These are phyloP conservation scores for Pythium phragmiticola DNA, from an alignment of 352 stramenopile species.

Conservation along the genomic window DNA sequence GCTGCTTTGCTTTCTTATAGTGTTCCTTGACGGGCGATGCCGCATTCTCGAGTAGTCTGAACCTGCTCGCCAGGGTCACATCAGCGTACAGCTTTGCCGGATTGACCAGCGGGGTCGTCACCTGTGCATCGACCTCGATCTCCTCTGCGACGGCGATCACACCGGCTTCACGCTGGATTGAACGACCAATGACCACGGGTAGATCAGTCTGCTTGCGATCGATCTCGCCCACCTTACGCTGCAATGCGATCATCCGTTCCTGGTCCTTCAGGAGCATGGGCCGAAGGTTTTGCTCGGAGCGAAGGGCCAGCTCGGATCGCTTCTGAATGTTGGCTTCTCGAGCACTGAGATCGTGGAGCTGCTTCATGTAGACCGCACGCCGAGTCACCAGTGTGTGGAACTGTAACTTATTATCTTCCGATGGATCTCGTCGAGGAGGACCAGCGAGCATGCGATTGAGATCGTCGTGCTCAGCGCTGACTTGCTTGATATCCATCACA, in stretches of 20 bases:
- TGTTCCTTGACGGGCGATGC: conserved; percentile 52
- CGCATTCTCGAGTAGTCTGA: conserved; percentile 55
- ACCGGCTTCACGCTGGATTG: conserved; percentile 34
- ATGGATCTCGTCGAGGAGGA: conserved; percentile 60
- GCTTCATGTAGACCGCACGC: conserved; percentile 42
- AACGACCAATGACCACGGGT: conserved; percentile 56
- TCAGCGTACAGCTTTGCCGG: conserved; percentile 41
- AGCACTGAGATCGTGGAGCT: conserved; percentile 44
- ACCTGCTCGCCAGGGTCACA: conserved; percentile 62
- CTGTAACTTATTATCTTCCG: conserved; percentile 54
- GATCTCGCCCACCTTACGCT: conserved; percentile 30
- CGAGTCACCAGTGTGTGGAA: conserved; percentile 57
- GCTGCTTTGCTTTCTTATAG: conserved; percentile 48
- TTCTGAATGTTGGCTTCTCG: conserved; percentile 49
- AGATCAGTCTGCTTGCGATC: conserved; percentile 39
- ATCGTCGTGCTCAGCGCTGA: conserved; percentile 47
- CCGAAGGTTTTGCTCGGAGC: conserved; percentile 42
- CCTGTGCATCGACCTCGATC: background rate
- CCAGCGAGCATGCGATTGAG: conserved; percentile 46
- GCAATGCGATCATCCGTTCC: conserved; percentile 24
- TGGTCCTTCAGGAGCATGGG: conserved; percentile 36
- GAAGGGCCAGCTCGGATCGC: conserved; percentile 36
- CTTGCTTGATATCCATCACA: conserved; percentile 49
- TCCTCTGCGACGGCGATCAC: background rate
- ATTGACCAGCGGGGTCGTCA: conserved; percentile 32